Base-by-base conservation (phyloP, 331 rosid genomes). In the Malus hybrid region DNA sequence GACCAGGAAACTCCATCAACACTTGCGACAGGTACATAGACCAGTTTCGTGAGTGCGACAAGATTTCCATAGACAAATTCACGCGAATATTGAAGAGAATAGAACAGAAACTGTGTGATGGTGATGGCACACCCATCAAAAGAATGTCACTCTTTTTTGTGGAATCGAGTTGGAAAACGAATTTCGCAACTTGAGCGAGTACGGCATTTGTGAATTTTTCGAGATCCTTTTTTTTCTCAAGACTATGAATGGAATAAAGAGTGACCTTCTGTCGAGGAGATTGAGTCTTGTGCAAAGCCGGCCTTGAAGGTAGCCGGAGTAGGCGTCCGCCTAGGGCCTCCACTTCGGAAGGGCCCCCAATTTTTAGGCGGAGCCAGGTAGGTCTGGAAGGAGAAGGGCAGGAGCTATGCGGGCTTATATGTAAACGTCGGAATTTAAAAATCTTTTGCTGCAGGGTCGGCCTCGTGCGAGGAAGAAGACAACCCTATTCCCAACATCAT, bases 131-230 rank as follows among this genome's bases (percentile, higher is more conserved):
- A 3, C 88, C 85, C 39, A 34, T 34, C 39, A 34, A 34, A 34
- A 34, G 39, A 34, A 34, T 34, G 39, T 34, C 39, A 24, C 83
- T 89, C 29, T 84, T 84, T 80, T 86, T 72, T 59, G 1, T 80
- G 81, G 92, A 32, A 77, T 2, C 10, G 93, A 93, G 76, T n/a
- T 91, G 69, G 81, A 66, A 57, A 93, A 90, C 7, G 92, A 93
- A 42, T 88, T 76, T 29, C 73, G 89, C 61, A 84, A 78, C 22
- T 60, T 93, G 7, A 84, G 82, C 73, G 93, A 91, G 80, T 91
- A 83, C 6, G 97, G 89, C 3, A 74, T 91, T 9, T 14, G 78
- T 0, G 96, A 88, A 28, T 88, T 52, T 71, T 87, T 92, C 7
- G 97, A 93, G 60, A 86, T 93, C 18, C 22, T 78, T 16, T 87